A percentile compares a stretch with the other conserved stretches of the same genome.
Conservation (phyloP, 179 eudicot genomes). For the Actinidia arguta region DNA sequence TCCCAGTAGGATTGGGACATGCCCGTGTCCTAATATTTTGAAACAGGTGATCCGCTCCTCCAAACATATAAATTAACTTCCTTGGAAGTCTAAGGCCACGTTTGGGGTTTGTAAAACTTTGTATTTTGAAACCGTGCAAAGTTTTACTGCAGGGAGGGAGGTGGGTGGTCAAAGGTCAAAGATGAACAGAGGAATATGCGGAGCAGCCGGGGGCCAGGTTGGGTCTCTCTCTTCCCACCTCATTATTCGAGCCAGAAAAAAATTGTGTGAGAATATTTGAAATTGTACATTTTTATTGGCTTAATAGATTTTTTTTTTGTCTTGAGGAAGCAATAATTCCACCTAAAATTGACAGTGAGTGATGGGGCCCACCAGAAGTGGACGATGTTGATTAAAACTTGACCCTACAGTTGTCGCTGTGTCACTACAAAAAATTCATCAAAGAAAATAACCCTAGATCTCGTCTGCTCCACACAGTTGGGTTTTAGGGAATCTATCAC, state of each 20-base stretch:
- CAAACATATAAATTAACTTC: too few relatives aligned
- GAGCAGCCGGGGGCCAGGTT: conserved; percentile 40
- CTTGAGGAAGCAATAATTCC: not conserved
- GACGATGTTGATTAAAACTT: not conserved
- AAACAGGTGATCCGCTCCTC: too few relatives aligned
- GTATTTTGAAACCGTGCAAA: not conserved
- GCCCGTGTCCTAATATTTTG: too few relatives aligned
- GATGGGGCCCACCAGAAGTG: conserved; percentile 7
- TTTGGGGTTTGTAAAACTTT: too few relatives aligned
- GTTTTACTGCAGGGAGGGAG: conserved; percentile 1
- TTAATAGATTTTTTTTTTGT: conserved; percentile 5
- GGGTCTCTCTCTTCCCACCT: conserved; percentile 12
- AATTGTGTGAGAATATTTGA: not conserved
- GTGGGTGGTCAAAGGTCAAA: conserved; percentile 47
- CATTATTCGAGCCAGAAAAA: conserved; percentile 7
- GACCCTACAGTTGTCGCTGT: not conserved
- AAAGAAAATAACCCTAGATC: not conserved
- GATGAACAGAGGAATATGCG: conserved; percentile 61
- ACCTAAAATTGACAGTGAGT: not conserved
- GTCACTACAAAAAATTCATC: conserved; percentile 9
- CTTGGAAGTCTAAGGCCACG: too few relatives aligned
- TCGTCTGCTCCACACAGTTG: not conserved
- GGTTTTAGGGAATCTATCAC: not conserved
- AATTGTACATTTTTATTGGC: not conserved
- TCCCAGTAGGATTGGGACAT: too few relatives aligned